Evolutionary conservation across 2,329 filamentous ascomycete genomes (phyloP), one percentile per base, ranked within the genome.

Genomic region (Aspergillus amoenus): DNA sequence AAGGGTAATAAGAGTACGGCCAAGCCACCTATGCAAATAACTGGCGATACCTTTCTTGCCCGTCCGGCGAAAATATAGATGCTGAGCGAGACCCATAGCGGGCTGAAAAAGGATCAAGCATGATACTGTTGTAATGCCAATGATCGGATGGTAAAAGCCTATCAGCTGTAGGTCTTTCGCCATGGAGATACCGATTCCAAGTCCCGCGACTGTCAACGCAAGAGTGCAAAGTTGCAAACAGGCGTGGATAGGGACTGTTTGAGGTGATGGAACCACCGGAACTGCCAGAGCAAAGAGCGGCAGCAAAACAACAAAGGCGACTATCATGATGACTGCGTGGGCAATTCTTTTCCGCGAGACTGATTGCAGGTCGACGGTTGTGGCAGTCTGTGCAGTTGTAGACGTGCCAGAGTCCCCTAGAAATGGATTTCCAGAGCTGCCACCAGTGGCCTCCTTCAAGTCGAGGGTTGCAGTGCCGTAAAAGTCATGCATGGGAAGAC

Each of bases 81-180:
- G 83, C 60, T 85, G 83, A 2, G 82, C 56, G 17, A 76, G 64
- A 3, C 83, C 83, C 34, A 82, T 70, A 3, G 78, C 65, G 0
- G 82, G 82, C 59, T 83, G 81, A 60, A 87, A 81, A 9, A 86
- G 73, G 3, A 89, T 75, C 2, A 88, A 66, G 8, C 73, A 61
- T 1, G 69, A 68, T 32, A 84, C 70, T 7, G 82, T 73, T 6
- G 83, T 65, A 6, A 82, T 75, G 13, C 82, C 82, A 55, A 85
- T 82, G 61, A 83, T 76, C 2, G 79, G 73, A 59, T 85, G 82
- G 43, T 79, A 72, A 9, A 30, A 4, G 27, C 27, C 27, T 30
- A 30, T 30, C 2, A 30, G 9, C 9, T 30, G 27, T 30, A 30
- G 27, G 27, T 30, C 27, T 11, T 30, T 30, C 2, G 27, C 27